A percentile compares a stretch with the other conserved stretches of the same genome.
These are phyloP conservation scores for Suaeda aralocaspica DNA, from an alignment of 148 eudicot species.

Conservation along the genomic window DNA sequence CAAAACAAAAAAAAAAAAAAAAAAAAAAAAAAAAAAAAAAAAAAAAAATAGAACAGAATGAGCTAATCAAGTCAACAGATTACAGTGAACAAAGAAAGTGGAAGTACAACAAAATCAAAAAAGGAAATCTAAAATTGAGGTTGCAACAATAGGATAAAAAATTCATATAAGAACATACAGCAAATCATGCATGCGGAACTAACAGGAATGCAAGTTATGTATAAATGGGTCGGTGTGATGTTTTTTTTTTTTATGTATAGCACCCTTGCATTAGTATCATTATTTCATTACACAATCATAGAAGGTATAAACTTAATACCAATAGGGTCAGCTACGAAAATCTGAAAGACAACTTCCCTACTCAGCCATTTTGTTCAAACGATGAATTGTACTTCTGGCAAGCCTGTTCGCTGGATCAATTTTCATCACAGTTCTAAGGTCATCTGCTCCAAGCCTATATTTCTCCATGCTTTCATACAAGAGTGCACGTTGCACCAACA, in stretches of 20 bases:
- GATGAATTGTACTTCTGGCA: slow-evolving; percentile 92
- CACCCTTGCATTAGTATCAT: neutral
- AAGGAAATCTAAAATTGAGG: too few species aligned
- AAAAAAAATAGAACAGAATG: neutral
- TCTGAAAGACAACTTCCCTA: slow-evolving; percentile 20
- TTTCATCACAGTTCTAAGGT: slow-evolving; percentile 90
- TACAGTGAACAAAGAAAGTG: neutral
- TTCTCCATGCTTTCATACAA: slow-evolving; percentile 97
- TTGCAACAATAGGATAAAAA: neutral
- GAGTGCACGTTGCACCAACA: slow-evolving; percentile 89
- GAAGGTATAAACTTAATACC: slow-evolving; percentile 20
- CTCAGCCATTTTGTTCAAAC: slow-evolving; percentile 79
- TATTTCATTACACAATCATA: neutral
- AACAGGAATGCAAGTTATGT: neutral
- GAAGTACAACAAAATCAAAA: slow-evolving; percentile 1
- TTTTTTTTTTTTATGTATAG: neutral
- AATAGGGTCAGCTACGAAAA: slow-evolving; percentile 21
- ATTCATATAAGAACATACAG: slow-evolving; percentile 17
- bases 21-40: neutral
- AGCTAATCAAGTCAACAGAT: neutral
- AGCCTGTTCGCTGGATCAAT: slow-evolving; percentile 87
- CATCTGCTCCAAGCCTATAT: slow-evolving; percentile 93
- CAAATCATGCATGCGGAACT: slow-evolving; percentile 21
- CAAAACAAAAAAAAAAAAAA: too few species aligned
- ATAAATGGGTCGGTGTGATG: slow-evolving; percentile 11